Conservation (phyloP, 2,329 filamentous ascomycete genomes). For the Harringtonia lauricola region DNA sequence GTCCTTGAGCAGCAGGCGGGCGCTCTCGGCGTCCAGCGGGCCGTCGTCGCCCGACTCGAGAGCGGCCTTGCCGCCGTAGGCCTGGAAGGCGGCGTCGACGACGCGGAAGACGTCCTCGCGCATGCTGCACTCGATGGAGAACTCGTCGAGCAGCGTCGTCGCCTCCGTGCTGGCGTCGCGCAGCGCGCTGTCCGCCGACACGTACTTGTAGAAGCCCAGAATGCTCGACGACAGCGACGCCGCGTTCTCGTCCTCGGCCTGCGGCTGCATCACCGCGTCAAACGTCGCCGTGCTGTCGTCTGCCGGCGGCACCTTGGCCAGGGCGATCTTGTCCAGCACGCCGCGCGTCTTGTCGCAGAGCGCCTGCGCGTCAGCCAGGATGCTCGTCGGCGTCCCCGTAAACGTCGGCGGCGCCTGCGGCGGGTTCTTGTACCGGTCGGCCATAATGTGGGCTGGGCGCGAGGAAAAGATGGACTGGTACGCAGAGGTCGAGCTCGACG, state of each 20-base stretch:
- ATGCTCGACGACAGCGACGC: conserved; percentile 51
- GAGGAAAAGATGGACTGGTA: conserved; percentile 21
- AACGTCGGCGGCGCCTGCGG: conserved; percentile 72
- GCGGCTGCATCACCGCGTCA: conserved; percentile 47
- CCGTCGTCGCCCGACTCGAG: conserved; percentile 28
- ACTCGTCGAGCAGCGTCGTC: conserved; percentile 65
- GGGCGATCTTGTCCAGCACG: conserved; percentile 57
- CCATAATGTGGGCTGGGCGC: conserved; percentile 41
- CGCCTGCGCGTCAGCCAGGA: conserved; percentile 55
- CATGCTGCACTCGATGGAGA: conserved; percentile 68
- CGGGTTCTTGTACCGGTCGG: conserved; percentile 57
- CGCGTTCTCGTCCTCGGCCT: conserved; percentile 62
- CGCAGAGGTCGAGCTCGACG: conserved; percentile 18
- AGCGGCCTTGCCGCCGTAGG: conserved; percentile 28
- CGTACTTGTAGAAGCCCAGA: conserved; percentile 70
- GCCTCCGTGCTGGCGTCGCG: conserved; percentile 68
- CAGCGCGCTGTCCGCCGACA: conserved; percentile 56
- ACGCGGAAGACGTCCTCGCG: conserved; percentile 68
- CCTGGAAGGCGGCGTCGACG: conserved; percentile 46
- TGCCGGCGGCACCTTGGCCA: conserved; percentile 42
- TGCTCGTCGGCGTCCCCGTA: conserved; percentile 58
- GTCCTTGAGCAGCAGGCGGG: conserved; percentile 66
- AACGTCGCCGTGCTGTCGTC: conserved; percentile 43
- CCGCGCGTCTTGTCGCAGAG: conserved; percentile 52
- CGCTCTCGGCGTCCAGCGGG: conserved; percentile 53